A percentile compares a stretch with the other conserved stretches of the same genome.
These are phyloP conservation scores for Chlorencoelia australis DNA, from an alignment of 2,329 filamentous ascomycete species.

Conservation along the genomic window DNA sequence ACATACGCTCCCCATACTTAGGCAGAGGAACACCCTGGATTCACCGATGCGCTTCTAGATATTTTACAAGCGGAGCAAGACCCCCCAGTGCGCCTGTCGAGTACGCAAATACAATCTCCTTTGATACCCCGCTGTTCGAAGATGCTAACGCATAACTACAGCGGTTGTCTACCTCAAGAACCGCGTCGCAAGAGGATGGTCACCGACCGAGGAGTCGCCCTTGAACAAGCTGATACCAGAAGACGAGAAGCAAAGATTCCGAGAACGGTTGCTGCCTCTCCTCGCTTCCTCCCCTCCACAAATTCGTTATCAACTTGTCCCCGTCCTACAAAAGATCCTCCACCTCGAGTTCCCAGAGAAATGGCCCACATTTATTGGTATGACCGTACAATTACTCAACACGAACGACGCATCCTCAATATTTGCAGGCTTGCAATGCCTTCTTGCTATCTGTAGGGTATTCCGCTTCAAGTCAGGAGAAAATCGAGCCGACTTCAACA, in stretches of 20 bases:
- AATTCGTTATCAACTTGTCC: conserved; percentile 86
- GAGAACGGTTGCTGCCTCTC: conserved; percentile 80
- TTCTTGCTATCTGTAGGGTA: conserved; percentile 88
- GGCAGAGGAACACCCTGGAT: conserved; percentile 85
- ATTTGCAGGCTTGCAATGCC: conserved; percentile 85
- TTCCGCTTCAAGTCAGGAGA: conserved; percentile 85
- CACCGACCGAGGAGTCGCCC: conserved; percentile 62
- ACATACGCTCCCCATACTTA: conserved; percentile 32
- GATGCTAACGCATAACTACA: conserved; percentile 33
- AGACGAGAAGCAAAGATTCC: conserved; percentile 77
- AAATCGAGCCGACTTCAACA: conserved; percentile 80
- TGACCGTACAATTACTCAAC: conserved; percentile 80
- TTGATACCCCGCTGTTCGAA: conserved; percentile 21
- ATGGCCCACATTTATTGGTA: conserved; percentile 92
- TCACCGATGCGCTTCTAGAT: conserved; percentile 82
- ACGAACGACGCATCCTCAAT: conserved; percentile 79
- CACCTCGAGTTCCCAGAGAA: conserved; percentile 89
- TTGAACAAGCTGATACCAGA: conserved; percentile 65
- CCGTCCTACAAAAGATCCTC: conserved; percentile 89
- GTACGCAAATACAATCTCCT: conserved; percentile 44
- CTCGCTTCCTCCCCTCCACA: conserved; percentile 70
- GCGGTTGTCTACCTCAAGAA: conserved; percentile 98
- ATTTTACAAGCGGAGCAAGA: conserved; percentile 86
- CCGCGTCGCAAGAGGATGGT: conserved; percentile 88
- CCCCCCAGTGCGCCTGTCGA: conserved; percentile 72